Conservation (phyloP, 139 green algal species). For the Penium margaritaceum region DNA sequence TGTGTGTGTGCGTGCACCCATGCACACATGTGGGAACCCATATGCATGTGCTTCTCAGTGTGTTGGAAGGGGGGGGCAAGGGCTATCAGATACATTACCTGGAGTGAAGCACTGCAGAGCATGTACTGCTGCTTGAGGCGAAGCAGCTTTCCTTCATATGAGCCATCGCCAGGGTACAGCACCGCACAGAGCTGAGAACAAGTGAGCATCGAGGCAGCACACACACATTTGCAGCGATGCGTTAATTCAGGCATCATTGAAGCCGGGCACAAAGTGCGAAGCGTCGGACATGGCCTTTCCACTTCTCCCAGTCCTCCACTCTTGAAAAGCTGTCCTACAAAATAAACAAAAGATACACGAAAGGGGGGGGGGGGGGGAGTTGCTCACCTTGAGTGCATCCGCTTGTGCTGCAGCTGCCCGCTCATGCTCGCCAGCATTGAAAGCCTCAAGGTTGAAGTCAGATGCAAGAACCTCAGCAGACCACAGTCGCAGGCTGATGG, state of each 20-base stretch:
- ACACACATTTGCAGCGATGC: not conserved
- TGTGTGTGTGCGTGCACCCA: no score
- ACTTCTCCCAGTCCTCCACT: no score
- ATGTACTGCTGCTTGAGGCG: slow-evolving; percentile 98
- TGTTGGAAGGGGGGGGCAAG: no score
- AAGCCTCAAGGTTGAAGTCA: slow-evolving; percentile 75
- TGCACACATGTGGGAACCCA: no score
- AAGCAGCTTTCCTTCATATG: slow-evolving; percentile 89
- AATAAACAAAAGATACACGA: no score
- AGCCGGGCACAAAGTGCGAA: no score
- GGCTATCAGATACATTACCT: no score
- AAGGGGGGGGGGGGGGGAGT: no score
- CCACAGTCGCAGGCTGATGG: slow-evolving; percentile 90
- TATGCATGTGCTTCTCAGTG: no score
- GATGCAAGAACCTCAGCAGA: slow-evolving; percentile 61
- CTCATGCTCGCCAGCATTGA: slow-evolving; percentile 70
- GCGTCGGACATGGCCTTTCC: no score
- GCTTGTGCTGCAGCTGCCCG: slow-evolving; percentile 63
- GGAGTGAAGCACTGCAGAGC: slow-evolving; percentile 84
- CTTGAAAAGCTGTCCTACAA: slow-evolving; percentile 2
- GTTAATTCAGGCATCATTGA: no score
- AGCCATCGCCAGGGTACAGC: slow-evolving; percentile 95
- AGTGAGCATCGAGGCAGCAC: not conserved
- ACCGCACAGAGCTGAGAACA: slow-evolving; percentile 73
- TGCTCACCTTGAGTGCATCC: slow-evolving; percentile 27